These are phyloP conservation scores for Trametes meyenii DNA, from an alignment of 768 basidiomycete species.

Conservation along the genomic window DNA sequence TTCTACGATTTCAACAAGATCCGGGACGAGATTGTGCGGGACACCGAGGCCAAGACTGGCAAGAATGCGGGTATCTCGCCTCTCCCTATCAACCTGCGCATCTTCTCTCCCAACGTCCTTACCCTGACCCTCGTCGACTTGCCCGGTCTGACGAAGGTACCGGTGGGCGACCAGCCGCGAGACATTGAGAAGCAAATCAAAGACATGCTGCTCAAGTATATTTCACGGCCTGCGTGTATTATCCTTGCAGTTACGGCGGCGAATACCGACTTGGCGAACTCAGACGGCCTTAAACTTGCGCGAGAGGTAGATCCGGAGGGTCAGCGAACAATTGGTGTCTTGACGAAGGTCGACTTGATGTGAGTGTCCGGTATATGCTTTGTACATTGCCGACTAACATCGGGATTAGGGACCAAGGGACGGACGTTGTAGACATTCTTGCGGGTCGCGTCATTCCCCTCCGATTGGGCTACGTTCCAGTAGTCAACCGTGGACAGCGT, in stretches of 20 bases:
- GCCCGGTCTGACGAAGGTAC: slow-evolving; percentile 93
- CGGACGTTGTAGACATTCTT: slow-evolving; percentile 98
- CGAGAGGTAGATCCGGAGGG: slow-evolving; percentile 98
- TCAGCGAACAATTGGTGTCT: slow-evolving; percentile 93
- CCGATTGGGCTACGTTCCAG: slow-evolving; percentile 95
- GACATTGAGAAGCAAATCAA: slow-evolving; percentile 98
- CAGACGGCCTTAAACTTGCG: slow-evolving; percentile 81
- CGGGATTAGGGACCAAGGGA: slow-evolving; percentile 82
- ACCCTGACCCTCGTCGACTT: slow-evolving; percentile 97
- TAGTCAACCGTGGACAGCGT: slow-evolving; percentile 97
- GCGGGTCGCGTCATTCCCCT: slow-evolving; percentile 97
- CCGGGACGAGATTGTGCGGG: slow-evolving; percentile 91
- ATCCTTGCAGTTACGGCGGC: slow-evolving; percentile 95
- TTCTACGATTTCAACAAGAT: slow-evolving; percentile 98
- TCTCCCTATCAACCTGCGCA: slow-evolving; percentile 94
- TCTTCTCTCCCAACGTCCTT: slow-evolving; percentile 96
- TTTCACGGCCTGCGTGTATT: slow-evolving; percentile 94
- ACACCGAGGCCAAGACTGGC: slow-evolving; percentile 98
- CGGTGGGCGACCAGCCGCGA: slow-evolving; percentile 87
- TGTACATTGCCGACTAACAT: slow-evolving; percentile 17
- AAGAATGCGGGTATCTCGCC: slow-evolving; percentile 98
- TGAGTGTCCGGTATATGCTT: slow-evolving; percentile 43
- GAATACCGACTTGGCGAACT: slow-evolving; percentile 97
- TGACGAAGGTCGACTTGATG: slow-evolving; percentile 99
- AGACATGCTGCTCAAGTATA: slow-evolving; percentile 96